phyloP scores from a whole-genome alignment of 108 stramenopile genomes.

The Cyclotella kingstonii region DNA sequence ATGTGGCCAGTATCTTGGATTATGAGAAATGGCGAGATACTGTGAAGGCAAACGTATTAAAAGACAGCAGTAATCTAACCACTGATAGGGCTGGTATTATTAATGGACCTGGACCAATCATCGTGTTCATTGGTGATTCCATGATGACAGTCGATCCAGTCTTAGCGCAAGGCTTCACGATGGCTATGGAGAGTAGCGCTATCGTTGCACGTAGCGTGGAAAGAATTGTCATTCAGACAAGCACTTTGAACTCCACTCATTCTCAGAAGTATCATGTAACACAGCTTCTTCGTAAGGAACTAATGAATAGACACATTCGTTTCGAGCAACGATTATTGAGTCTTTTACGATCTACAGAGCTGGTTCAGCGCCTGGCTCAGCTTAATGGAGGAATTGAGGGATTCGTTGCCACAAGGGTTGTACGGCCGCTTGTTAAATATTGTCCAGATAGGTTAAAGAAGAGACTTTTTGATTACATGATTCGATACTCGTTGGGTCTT shows the following conservation, averaged over 20 bases:
- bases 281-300: slow-evolving; percentile 48
- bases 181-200: slow-evolving; percentile 83
- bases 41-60: not conserved
- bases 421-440: slow-evolving; percentile 68
- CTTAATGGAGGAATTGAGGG: slow-evolving; percentile 50
- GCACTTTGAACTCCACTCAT: not conserved
- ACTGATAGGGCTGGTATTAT: not conserved
- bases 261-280: slow-evolving; percentile 51
- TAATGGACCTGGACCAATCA: slow-evolving; percentile 58
- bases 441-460: slow-evolving; percentile 69
- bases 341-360: slow-evolving; percentile 75
- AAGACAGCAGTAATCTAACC: not conserved
- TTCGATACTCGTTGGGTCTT: slow-evolving; percentile 73
- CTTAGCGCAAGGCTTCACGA: slow-evolving; percentile 83
- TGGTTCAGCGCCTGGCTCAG: slow-evolving; percentile 82
- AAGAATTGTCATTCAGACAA: slow-evolving; percentile 16
- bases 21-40: slow-evolving; percentile 16
- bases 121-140: slow-evolving; percentile 78
- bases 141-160: slow-evolving; percentile 89
- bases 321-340: slow-evolving; percentile 59
- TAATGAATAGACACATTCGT: slow-evolving; percentile 47
- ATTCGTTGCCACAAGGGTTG: slow-evolving; percentile 47
- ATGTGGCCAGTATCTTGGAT: slow-evolving; percentile 56
- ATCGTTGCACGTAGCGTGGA: slow-evolving; percentile 49
- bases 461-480: slow-evolving; percentile 67